Percentiles rank a stretch among this genome's conserved stretches.
Conservation (phyloP, 164 flowering plant species). For the Vitis amurensis region DNA sequence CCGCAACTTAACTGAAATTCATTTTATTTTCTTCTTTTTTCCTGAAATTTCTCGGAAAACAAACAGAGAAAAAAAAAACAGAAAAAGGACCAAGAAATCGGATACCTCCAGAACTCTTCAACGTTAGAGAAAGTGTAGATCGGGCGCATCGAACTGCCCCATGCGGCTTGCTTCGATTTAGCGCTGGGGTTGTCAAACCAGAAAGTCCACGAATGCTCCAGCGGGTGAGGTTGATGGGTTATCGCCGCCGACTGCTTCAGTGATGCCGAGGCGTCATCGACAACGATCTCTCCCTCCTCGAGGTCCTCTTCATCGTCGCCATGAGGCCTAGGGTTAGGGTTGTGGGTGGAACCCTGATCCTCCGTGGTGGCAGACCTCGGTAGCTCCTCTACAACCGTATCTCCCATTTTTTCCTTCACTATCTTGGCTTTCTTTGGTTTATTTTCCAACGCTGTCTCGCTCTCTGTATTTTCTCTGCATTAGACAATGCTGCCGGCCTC, state of each 20-base stretch:
- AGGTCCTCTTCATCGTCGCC: conserved; percentile 27
- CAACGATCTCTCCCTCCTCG: conserved; percentile 75
- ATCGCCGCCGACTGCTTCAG: conserved; percentile 10
- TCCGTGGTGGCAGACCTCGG: conserved; percentile 2
- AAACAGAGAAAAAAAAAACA: neutral
- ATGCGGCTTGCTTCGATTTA: conserved; percentile 57
- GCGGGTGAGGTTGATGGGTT: conserved; percentile 40
- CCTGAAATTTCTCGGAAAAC: neutral
- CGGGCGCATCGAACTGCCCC: conserved; percentile 83
- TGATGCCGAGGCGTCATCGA: conserved; percentile 31
- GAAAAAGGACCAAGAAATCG: neutral
- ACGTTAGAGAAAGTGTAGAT: conserved; percentile 75
- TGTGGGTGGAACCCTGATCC: conserved; percentile 2
- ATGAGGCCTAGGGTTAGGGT: conserved; percentile 10
- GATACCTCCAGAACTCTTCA: conserved; percentile 89
- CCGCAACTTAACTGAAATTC: too few species aligned
- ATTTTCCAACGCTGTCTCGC: conserved; percentile 2
- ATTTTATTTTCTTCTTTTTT: neutral
- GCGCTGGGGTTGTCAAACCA: conserved; percentile 83
- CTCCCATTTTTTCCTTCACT: too few species aligned
- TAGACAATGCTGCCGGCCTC: too few species aligned
- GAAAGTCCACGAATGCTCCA: conserved; percentile 89
- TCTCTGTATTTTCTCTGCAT: neutral
- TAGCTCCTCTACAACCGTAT: conserved; percentile 20
- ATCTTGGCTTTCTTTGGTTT: too few species aligned